Base-by-base conservation (phyloP, 2,329 filamentous ascomycete species). In the Xylariaceae sp. region DNA sequence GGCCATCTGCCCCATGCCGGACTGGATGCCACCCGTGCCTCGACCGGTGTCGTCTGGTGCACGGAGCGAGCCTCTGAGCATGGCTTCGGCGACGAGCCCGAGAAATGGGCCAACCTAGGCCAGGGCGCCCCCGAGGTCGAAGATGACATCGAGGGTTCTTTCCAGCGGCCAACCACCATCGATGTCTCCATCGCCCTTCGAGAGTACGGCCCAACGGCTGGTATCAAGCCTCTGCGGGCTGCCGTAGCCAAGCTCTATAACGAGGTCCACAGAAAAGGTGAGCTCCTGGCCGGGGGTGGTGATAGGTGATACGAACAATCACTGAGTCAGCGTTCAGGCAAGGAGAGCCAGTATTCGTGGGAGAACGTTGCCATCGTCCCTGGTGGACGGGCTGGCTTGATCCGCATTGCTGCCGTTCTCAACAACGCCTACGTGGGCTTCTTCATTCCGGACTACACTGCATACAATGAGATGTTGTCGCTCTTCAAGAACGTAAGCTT, bases 281-380 rank as follows among this genome's bases (percentile, higher is more conserved):
- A n/a, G n/a, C n/a, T n/a, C n/a, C n/a, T n/a, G n/a, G n/a, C n/a
- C n/a, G n/a, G n/a, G n/a, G n/a, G n/a, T n/a, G n/a, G n/a, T n/a
- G n/a, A n/a, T n/a, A n/a, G n/a, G n/a, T n/a, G n/a, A n/a, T n/a
- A n/a, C n/a, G n/a, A n/a, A n/a, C n/a, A n/a, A n/a, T n/a, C n/a
- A n/a, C n/a, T n/a, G n/a, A n/a, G n/a, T n/a, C n/a, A n/a, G n/a
- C 80, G 90, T 44, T 66, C 90, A 64, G 87, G 83, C 53, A 93
- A 92, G 66, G 72, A 78, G 9, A 90, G 83, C 60, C 72, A 93
- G 63, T 96, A 96, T 60, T 93, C 85, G 5, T 95, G 86, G 83
- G 90, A 96, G 68, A 96, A 96, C 59, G 90, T 95, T 13, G 89
- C 85, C 58, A 94, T 96, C 57, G 90, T 96, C 3, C 90, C 90